Evolutionary conservation across 306 rosid genomes (phyloP).

Genomic region (Castanea mollissima): DNA sequence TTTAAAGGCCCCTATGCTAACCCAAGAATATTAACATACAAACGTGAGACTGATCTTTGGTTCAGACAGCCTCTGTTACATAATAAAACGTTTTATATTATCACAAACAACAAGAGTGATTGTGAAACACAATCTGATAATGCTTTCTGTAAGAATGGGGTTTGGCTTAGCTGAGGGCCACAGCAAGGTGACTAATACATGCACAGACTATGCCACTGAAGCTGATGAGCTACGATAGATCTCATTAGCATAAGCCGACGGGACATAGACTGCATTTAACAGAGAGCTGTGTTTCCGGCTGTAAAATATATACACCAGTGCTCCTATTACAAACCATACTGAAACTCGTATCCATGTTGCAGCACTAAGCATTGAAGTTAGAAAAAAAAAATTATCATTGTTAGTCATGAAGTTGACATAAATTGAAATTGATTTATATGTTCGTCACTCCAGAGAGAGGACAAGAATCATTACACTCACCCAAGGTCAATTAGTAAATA

Average conservation of each 20-base stretch:
- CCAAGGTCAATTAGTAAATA: slow-evolving; percentile 66
- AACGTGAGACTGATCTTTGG: neutral
- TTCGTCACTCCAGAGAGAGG: neutral
- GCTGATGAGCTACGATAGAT: slow-evolving; percentile 36
- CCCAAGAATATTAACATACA: neutral
- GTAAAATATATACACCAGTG: slow-evolving; percentile 44
- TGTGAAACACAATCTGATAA: slow-evolving; percentile 3
- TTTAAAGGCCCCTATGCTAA: neutral
- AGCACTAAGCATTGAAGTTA: slow-evolving; percentile 35
- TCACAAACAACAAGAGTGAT: slow-evolving; percentile 5
- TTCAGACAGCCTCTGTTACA: neutral
- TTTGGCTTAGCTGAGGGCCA: neutral
- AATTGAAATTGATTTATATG: neutral
- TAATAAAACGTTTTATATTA: neutral
- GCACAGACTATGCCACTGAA: slow-evolving; percentile 27
- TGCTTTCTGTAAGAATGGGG: neutral
- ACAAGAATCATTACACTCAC: slow-evolving; percentile 37
- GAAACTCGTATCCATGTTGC: slow-evolving; percentile 64
- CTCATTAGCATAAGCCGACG: slow-evolving; percentile 44
- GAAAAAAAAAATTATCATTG: neutral
- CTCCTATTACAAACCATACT: slow-evolving; percentile 55
- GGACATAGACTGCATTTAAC: slow-evolving; percentile 59
- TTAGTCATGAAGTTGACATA: neutral
- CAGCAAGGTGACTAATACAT: no score
- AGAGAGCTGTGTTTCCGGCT: slow-evolving; percentile 68